These are phyloP conservation scores for Paecilomyces sp. DNA, from an alignment of 2,329 filamentous ascomycete genomes.

Conservation along the genomic window DNA sequence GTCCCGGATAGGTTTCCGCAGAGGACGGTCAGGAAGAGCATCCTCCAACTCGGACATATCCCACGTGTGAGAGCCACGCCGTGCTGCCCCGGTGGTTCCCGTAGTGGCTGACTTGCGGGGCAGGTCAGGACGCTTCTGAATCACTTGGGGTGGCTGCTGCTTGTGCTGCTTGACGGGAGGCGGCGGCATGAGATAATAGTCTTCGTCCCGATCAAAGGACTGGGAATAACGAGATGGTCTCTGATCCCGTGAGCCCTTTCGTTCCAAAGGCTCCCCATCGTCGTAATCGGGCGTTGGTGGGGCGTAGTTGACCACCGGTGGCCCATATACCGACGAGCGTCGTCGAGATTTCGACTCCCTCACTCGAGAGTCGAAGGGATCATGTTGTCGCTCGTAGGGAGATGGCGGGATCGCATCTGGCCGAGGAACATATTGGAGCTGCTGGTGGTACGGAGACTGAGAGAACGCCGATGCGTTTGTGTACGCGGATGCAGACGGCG, in stretches of 20 bases:
- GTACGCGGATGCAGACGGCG: conserved; percentile 30
- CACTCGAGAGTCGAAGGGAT: conserved; percentile 27
- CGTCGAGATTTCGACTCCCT: conserved; percentile 24
- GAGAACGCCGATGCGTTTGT: conserved; percentile 21
- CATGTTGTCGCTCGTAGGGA: conserved; percentile 22
- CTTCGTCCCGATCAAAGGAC: conserved; percentile 28
- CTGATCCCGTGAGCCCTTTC: conserved; percentile 18
- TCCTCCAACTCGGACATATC: conserved; percentile 28
- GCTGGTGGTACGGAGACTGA: conserved; percentile 23
- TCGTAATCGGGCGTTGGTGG: conserved; percentile 21
- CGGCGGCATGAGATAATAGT: conserved; percentile 37
- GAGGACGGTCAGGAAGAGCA: conserved; percentile 23
- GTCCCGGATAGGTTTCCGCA: conserved; percentile 24
- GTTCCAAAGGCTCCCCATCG: conserved; percentile 22
- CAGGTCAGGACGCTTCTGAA: conserved; percentile 26
- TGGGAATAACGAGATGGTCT: conserved; percentile 23
- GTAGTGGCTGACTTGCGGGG: conserved; percentile 24
- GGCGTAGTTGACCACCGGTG: conserved; percentile 25
- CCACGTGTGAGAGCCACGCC: conserved; percentile 23
- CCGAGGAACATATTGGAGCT: conserved; percentile 19
- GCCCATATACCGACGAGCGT: conserved; percentile 27
- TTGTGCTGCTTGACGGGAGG: conserved; percentile 22
- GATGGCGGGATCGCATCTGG: conserved; percentile 15
- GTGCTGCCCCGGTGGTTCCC: conserved; percentile 19
- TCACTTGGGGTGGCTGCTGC: conserved; percentile 23